A percentile compares a stretch with the other conserved stretches of the same genome.
These are phyloP conservation scores for Mycosphaerella sp. DNA, from an alignment of 2,329 filamentous ascomycete species.

Conservation along the genomic window DNA sequence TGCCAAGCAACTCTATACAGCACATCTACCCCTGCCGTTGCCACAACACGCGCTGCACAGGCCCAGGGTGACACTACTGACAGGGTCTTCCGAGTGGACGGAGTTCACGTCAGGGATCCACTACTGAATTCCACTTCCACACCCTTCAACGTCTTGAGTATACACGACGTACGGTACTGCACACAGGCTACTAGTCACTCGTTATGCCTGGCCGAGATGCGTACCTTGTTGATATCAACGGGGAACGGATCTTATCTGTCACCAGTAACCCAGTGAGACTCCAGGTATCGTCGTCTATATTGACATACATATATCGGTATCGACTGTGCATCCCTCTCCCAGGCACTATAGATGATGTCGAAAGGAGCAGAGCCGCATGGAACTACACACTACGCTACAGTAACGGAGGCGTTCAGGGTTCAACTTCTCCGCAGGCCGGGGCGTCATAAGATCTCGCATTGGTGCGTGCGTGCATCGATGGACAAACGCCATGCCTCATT, in stretches of 20 bases:
- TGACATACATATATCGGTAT: too few relatives aligned
- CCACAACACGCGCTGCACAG: too few relatives aligned
- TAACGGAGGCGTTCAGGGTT: slow-evolving; percentile 6
- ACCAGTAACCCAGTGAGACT: not conserved
- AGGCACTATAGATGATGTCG: too few relatives aligned
- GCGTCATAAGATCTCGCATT: slow-evolving; percentile 11
- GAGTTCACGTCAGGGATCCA: slow-evolving; percentile 8
- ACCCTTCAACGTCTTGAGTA: too few relatives aligned
- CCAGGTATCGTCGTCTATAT: not conserved
- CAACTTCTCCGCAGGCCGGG: slow-evolving; percentile 5
- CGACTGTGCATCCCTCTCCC: too few relatives aligned
- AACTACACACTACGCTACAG: not conserved
- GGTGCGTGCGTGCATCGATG: not conserved
- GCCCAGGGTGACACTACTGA: too few relatives aligned
- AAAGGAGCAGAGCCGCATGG: not conserved
- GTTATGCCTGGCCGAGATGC: not conserved
- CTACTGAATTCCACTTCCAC: slow-evolving; percentile 3
- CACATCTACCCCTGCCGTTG: not conserved
- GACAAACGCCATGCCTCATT: not conserved
- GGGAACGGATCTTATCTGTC: not conserved
- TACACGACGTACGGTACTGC: not conserved
- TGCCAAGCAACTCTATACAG: not conserved
- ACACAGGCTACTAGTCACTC: too few relatives aligned
- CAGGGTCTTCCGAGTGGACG: not conserved
- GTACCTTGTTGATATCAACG: not conserved